Conservation (phyloP, 192 early-diverging fungal species). For the Gaertneriomyces sp. region DNA sequence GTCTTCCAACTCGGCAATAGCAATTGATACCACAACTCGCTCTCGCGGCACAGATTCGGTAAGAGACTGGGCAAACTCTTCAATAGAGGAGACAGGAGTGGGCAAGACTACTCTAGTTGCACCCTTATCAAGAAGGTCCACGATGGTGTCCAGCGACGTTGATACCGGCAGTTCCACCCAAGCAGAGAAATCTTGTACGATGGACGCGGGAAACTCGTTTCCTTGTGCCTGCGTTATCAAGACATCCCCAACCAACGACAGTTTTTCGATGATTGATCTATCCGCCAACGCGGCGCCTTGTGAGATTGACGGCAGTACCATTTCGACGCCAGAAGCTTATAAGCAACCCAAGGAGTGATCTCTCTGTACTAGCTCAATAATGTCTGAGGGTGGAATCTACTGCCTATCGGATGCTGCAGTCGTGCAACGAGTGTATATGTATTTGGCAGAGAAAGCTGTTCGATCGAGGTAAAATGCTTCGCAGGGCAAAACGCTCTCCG, state of each 20-base stretch:
- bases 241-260: conserved; percentile 16
- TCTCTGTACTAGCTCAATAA: no score
- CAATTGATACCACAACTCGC: conserved; percentile 16
- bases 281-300: neutral
- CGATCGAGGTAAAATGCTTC: no score
- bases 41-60: conserved; percentile 11
- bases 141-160: neutral
- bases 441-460: no score
- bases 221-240: conserved; percentile 1
- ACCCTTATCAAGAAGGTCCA: conserved; percentile 23
- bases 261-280: neutral
- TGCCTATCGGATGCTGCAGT: no score
- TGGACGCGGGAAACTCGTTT: neutral
- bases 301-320: conserved; percentile 20
- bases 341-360: no score
- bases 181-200: neutral
- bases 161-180: conserved; percentile 8
- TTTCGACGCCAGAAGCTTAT: neutral
- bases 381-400: no score
- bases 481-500: no score
- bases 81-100: neutral
- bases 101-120: conserved; percentile 27
- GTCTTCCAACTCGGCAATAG: neutral
- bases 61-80: neutral
- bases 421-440: no score